Evolutionary conservation across 495 filamentous ascomycete genomes (phyloP).

Genomic region (Aspergillus olivimuriae): DNA sequence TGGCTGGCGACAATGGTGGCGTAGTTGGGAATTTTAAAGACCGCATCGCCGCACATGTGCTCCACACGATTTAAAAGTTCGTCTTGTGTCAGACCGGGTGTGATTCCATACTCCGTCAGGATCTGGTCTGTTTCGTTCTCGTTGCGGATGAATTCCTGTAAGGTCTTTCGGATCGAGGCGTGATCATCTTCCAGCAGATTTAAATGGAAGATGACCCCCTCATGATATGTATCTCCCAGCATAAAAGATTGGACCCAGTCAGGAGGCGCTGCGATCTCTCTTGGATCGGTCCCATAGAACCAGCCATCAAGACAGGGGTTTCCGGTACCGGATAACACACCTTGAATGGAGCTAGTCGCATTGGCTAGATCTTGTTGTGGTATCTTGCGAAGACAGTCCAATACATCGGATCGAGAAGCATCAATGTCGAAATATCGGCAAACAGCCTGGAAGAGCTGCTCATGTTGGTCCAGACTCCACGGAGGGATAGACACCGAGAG

Average conservation of each 20-base stretch:
- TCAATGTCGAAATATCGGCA: slow-evolving; percentile 21
- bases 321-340: slow-evolving; percentile 18
- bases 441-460: slow-evolving; percentile 14
- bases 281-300: slow-evolving; percentile 21
- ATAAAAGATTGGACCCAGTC: slow-evolving; percentile 22
- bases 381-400: slow-evolving; percentile 17
- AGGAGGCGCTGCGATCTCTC: slow-evolving; percentile 14
- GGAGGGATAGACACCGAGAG: slow-evolving; percentile 16
- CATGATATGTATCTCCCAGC: slow-evolving; percentile 28
- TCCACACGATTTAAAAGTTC: slow-evolving; percentile 16
- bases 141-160: slow-evolving; percentile 10
- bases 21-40: slow-evolving; percentile 28
- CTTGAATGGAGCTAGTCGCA: slow-evolving; percentile 22
- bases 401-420: slow-evolving; percentile 1
- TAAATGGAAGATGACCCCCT: slow-evolving; percentile 28
- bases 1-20: slow-evolving; percentile 4
- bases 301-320: slow-evolving; percentile 27
- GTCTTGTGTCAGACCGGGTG: slow-evolving; percentile 2
- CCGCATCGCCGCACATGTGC: slow-evolving; percentile 25
- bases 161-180: slow-evolving; percentile 10
- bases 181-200: slow-evolving; percentile 20
- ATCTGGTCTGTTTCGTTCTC: slow-evolving; percentile 13
- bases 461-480: slow-evolving; percentile 22
- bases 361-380: slow-evolving; percentile 23
- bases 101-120: slow-evolving; percentile 17